phyloP scores from a whole-genome alignment of 495 filamentous ascomycete species.

The Penicillium mononematosum region DNA sequence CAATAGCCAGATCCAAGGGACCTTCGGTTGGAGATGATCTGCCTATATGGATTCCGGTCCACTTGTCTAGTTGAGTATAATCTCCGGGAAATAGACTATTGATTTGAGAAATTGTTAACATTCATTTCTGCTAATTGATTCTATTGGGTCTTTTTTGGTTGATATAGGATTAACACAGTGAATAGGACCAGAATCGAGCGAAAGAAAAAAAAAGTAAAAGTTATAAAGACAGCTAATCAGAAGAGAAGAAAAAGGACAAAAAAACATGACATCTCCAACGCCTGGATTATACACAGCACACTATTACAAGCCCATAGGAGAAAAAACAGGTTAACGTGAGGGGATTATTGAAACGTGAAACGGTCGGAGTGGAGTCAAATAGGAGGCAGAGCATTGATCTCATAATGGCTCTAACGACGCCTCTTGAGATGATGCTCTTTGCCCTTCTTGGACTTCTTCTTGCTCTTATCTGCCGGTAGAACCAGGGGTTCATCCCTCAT shows the following conservation, averaged over 20 bases:
- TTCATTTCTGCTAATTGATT: neutral
- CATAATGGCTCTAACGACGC: constrained; percentile 28
- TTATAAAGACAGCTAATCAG: neutral
- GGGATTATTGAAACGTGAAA: constrained; percentile 6
- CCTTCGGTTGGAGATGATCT: neutral
- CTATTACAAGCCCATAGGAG: neutral
- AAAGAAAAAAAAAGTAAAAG: neutral
- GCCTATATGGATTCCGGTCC: neutral
- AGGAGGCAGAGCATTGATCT: neutral
- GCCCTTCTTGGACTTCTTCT: constrained; percentile 72
- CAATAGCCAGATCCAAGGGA: neutral
- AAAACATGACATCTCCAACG: neutral
- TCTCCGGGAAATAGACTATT: neutral
- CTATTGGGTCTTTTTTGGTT: neutral
- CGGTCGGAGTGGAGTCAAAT: neutral
- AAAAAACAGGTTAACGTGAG: neutral
- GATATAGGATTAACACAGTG: neutral
- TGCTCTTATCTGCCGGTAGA: constrained; percentile 76
- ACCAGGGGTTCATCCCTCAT: constrained; percentile 76
- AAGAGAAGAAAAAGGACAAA: neutral
- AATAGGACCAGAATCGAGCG: neutral
- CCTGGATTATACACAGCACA: neutral
- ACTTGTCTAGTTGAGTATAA: neutral
- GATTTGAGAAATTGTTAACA: neutral
- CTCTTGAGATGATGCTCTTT: constrained; percentile 59